Evolutionary conservation across 2,329 filamentous ascomycete species (phyloP), one percentile per base, ranked within the genome.

Genomic region (Colletotrichum liriopes): DNA sequence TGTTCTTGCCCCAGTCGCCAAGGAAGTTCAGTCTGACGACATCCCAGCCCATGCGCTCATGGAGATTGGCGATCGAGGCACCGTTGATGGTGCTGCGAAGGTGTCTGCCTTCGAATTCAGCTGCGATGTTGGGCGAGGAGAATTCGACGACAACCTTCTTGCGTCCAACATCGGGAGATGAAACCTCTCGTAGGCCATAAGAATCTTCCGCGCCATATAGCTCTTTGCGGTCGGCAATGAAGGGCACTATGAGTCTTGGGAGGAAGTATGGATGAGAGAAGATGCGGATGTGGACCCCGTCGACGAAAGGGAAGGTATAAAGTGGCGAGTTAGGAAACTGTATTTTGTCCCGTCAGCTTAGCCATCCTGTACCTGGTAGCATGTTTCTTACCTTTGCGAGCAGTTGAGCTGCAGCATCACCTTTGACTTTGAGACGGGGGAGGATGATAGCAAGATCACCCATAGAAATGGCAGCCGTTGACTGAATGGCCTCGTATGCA

Each of bases 1-100:
- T 93, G 77, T 93, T 92, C 81, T 93, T 93, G 32, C 93, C 93
- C 93, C 93, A 95, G 79, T 95, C 93, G 45, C 93, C 93, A 0
- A 94, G 86, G 78, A 94, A 95, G 82, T 94, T 94, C 84, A 94
- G 88, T 32, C 90, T 86, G 55, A 90, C 81, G 0, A 94, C 92
- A 45, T 94, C 89, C 90, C 92, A 94, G 26, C 92, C 93, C 62
- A 90, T 89, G 23, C 82, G 85, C 76, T 91, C 86, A 78, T 94
- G 93, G 2, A 94, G 79, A 77, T 94, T 94, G 29, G 91, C 85
- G 26, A 94, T 82, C 80, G 93, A 94, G 39, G 91, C 91, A 54
- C 93, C 93, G 68, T 94, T 93, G 74, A 95, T 93, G 62, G 93
- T 95, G 77, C 91, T 93, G 77, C 93, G 87, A 76, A 95, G 84